Base-by-base conservation (phyloP, 2,329 filamentous ascomycete genomes). In the Cytospora piceae region DNA sequence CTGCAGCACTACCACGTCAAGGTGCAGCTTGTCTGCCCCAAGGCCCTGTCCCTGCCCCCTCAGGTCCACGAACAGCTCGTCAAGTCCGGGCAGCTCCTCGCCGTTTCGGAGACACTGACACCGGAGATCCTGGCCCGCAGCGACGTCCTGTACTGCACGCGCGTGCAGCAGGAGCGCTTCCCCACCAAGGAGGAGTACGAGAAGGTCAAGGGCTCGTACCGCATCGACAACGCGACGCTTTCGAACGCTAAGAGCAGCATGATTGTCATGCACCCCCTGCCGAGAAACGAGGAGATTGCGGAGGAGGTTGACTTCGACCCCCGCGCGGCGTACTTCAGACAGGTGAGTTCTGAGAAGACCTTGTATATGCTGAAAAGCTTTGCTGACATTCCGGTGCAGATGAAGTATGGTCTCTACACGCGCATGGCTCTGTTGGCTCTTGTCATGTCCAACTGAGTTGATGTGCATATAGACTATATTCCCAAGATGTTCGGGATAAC, bases 251-350 rank as follows among this genome's bases (percentile, higher is more conserved):
- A 99, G 89, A 85, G 84, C 77, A 90, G 91, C 74, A 97, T 96
- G 89, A 87, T 97, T 69, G 91, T 99, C 70, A 88, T 99, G 88
- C 95, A 99, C 80, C 95, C 95, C 65, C 84, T 99, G 74, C 95
- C 95, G 51, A 87, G 95, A 74, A 98, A 98, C 75, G 88, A 90
- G 71, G 95, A 99, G 85, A 90, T 99, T 75, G 88, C 89, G 39
- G 93, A 96, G 80, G 95, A 99, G 82, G 93, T 99, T 58, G 95
- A 99, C 79, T 97, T 96, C 81, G 95, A 99, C 81, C 93, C 96
- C 77, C 84, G 95, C 72, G 95, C 95, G 66, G 94, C 95, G 64
- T 99, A 99, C 83, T 99, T 99, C 81, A 89, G 95, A 91, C 95
- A 99, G 91, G 94, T 97, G 81, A 88, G 91, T 85, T n/a, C 94